phyloP scores from a whole-genome alignment of 257 asterid genomes.

The Solanum commersonii region DNA sequence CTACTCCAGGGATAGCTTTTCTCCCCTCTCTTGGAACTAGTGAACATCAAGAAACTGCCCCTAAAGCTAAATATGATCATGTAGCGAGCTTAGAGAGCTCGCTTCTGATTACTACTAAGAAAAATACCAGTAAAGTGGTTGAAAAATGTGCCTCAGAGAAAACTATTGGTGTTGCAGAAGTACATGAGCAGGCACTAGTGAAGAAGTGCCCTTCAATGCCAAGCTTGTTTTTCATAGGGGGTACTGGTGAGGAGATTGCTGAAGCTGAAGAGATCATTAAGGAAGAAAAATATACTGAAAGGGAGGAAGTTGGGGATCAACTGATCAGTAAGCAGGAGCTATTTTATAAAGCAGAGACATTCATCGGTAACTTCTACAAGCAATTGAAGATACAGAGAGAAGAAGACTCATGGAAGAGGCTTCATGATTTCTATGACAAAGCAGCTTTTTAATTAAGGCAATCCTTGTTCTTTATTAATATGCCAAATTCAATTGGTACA shows the following conservation, averaged over 20 bases:
- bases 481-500: not conserved
- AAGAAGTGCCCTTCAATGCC: constrained; percentile 20
- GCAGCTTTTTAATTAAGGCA: not conserved
- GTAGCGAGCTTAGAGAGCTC: not conserved
- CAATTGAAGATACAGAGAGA: constrained; percentile 62
- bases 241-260: not conserved
- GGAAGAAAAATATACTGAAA: constrained; percentile 4
- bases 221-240: constrained; percentile 37
- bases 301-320: constrained; percentile 9
- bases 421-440: constrained; percentile 20
- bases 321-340: constrained; percentile 31
- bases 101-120: not conserved
- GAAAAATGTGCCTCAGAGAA: not conserved
- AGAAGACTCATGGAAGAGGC: constrained; percentile 38
- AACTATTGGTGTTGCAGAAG: not conserved
- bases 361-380: constrained; percentile 52
- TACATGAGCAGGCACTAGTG: not conserved
- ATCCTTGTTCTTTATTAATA: not conserved
- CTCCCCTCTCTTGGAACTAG: constrained; percentile 16
- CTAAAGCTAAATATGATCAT: not conserved
- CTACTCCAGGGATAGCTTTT: not conserved
- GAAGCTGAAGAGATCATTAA: not conserved
- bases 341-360: constrained; percentile 45
- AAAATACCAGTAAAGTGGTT: not conserved
- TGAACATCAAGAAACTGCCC: not conserved